phyloP scores from a whole-genome alignment of 2,329 filamentous ascomycete species.

The Domatiomyces globalis region DNA sequence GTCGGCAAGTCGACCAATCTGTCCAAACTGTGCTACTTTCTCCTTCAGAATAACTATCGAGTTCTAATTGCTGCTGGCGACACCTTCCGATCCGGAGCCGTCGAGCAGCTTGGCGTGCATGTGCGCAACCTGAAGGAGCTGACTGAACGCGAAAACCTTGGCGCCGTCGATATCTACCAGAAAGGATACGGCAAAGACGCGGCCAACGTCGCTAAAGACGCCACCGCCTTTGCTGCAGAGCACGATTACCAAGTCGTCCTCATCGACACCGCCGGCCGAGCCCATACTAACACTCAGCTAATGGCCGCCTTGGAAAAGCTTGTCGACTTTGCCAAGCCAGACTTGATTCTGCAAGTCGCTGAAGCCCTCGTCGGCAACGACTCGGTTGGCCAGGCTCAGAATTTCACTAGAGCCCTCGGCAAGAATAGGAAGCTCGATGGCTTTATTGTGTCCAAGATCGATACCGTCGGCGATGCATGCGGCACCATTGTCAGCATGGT shows the following conservation, averaged over 20 bases:
- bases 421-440: constrained; percentile 68
- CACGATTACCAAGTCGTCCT: constrained; percentile 82
- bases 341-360: constrained; percentile 97
- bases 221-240: constrained; percentile 63
- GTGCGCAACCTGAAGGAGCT: constrained; percentile 87
- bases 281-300: constrained; percentile 88
- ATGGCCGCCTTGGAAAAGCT: constrained; percentile 98
- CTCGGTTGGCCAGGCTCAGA: constrained; percentile 84
- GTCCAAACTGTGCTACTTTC: constrained; percentile 95
- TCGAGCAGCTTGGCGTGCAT: constrained; percentile 92
- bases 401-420: constrained; percentile 91
- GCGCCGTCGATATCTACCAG: constrained; percentile 80
- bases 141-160: constrained; percentile 62
- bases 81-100: constrained; percentile 91
- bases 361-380: constrained; percentile 91
- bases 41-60: constrained; percentile 92
- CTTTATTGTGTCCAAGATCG: constrained; percentile 97
- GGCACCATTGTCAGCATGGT: constrained; percentile 92
- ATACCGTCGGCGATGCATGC: constrained; percentile 99
- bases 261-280: constrained; percentile 86
- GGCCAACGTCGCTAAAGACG: constrained; percentile 85
- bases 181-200: constrained; percentile 98
- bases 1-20: constrained; percentile 97
- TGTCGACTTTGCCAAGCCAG: constrained; percentile 84
- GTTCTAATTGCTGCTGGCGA: constrained; percentile 90